These are phyloP conservation scores for Lyophyllum shimeji DNA, from an alignment of 768 basidiomycete genomes.

Conservation along the genomic window DNA sequence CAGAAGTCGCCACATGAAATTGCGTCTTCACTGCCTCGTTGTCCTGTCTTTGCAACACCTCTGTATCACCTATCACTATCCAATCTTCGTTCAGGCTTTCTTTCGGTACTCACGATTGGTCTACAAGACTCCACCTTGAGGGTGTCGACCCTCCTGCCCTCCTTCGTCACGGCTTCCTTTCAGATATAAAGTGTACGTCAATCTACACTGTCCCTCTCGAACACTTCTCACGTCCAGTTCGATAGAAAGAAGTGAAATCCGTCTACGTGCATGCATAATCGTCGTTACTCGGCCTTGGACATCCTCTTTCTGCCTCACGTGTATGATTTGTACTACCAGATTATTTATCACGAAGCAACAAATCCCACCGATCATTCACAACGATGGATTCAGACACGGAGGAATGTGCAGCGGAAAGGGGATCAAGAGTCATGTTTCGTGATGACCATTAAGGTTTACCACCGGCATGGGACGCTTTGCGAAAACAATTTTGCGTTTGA, in stretches of 20 bases:
- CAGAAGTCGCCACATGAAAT: background rate
- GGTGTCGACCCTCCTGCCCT: slow-evolving; percentile 3
- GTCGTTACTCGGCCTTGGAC: background rate
- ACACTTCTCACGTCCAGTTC: background rate
- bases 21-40: background rate
- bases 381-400: background rate
- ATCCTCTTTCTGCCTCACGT: background rate
- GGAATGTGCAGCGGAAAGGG: background rate
- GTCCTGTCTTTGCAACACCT: background rate
- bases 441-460: slow-evolving; percentile 22
- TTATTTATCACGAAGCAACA: background rate
- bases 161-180: background rate
- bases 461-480: slow-evolving; percentile 82
- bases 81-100: background rate
- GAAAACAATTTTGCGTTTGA: slow-evolving; percentile 83
- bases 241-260: background rate
- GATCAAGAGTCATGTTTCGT: background rate
- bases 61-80: slow-evolving; percentile 5
- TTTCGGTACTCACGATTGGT: background rate
- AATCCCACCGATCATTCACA: background rate
- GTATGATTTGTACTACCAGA: slow-evolving; percentile 10
- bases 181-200: slow-evolving; percentile 5
- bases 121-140: background rate
- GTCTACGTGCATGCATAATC: slow-evolving; percentile 1
- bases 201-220: background rate